phyloP scores from a whole-genome alignment of 345 rosid species.

The Eucalyptus cladocalyx region DNA sequence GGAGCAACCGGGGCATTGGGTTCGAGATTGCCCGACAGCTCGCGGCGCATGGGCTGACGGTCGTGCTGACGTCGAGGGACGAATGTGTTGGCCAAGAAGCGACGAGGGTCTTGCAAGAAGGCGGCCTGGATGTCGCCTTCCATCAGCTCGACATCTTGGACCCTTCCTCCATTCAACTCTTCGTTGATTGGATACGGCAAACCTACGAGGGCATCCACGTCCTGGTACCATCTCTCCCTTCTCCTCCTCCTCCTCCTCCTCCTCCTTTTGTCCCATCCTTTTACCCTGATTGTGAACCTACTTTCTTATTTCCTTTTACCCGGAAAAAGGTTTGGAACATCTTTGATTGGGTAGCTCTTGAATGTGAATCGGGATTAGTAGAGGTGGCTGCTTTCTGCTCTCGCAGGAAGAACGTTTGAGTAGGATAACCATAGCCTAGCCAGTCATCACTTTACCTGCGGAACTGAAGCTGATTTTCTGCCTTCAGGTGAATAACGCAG shows the following conservation, averaged over 20 bases:
- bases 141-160: conserved; percentile 75
- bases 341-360: background rate
- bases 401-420: background rate
- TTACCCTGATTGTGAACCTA: background rate
- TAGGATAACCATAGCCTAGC: background rate
- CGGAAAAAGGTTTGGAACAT: background rate
- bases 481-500: conserved; percentile 89
- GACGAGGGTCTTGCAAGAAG: conserved; percentile 65
- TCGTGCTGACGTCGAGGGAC: conserved; percentile 71
- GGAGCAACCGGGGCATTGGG: conserved; percentile 90
- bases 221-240: conserved; percentile 29
- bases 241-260: background rate
- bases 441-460: background rate
- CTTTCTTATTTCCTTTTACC: background rate
- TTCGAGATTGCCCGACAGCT: conserved; percentile 90
- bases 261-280: background rate
- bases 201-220: conserved; percentile 62
- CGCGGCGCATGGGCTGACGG: conserved; percentile 72
- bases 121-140: conserved; percentile 63
- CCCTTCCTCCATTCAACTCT: conserved; percentile 35
- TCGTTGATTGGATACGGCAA: conserved; percentile 52
- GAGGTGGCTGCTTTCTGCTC: background rate
- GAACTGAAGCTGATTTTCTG: background rate
- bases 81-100: conserved; percentile 73
- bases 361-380: background rate